Evolutionary conservation across 2,329 filamentous ascomycete species (phyloP).

Genomic region (Phialophora macrospora): DNA sequence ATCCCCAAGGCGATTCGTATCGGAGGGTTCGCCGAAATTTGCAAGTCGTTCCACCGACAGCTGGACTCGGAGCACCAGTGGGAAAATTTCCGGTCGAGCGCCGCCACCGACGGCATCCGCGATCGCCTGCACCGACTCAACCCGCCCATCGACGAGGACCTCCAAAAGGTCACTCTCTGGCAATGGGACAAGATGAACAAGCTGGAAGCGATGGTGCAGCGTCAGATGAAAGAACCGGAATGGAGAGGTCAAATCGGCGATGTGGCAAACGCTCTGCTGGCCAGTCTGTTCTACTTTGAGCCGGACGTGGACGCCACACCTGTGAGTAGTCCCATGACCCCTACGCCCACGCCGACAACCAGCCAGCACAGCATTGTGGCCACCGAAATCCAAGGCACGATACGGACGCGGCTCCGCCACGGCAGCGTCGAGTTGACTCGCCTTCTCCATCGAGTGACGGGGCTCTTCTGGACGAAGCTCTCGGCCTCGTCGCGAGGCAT

Average conservation of each 20-base stretch:
- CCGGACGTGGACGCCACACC: neutral
- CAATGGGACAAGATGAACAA: slow-evolving; percentile 18
- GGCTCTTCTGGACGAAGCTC: slow-evolving; percentile 11
- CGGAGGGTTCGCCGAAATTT: slow-evolving; percentile 20
- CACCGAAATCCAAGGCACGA: slow-evolving; percentile 10
- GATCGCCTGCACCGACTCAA: slow-evolving; percentile 20
- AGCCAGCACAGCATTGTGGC: neutral
- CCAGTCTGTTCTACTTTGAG: slow-evolving; percentile 22
- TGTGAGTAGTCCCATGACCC: neutral
- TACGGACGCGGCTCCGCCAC: slow-evolving; percentile 16
- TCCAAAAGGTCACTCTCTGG: slow-evolving; percentile 17
- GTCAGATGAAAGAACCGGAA: slow-evolving; percentile 8
- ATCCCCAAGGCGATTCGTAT: slow-evolving; percentile 17
- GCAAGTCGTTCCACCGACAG: slow-evolving; percentile 13
- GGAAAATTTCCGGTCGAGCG: slow-evolving; percentile 11
- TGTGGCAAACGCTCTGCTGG: slow-evolving; percentile 6
- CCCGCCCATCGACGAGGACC: slow-evolving; percentile 13
- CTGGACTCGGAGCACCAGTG: slow-evolving; percentile 17
- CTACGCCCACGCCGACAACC: neutral
- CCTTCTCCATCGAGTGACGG: slow-evolving; percentile 8
- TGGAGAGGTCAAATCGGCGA: slow-evolving; percentile 3
- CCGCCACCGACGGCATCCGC: slow-evolving; percentile 8
- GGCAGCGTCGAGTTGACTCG: slow-evolving; percentile 8
- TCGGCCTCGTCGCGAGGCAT: neutral
- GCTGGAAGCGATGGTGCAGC: slow-evolving; percentile 17